Conservation (phyloP, 257 asterid genomes). For the Echites panduratus region DNA sequence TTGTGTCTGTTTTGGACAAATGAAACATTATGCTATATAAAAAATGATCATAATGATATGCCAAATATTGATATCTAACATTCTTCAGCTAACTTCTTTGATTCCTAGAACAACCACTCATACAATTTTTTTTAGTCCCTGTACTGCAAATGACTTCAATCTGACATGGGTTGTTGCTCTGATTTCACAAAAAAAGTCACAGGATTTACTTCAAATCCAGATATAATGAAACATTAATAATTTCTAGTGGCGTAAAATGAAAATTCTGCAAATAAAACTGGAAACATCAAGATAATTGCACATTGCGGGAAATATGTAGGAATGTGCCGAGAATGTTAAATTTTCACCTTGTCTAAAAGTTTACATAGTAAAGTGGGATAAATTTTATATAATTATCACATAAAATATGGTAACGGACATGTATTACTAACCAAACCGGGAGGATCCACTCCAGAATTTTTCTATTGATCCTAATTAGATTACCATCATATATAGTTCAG, state of each 20-base stretch:
- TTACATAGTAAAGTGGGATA: no score
- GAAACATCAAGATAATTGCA: background rate
- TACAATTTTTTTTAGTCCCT: background rate
- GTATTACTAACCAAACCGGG: background rate
- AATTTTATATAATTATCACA: no score
- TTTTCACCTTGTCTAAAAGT: no score
- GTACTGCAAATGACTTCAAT: background rate
- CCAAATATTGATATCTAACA: background rate
- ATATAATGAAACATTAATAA: background rate
- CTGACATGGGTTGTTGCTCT: background rate
- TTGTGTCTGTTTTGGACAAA: background rate
- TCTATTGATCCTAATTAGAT: background rate
- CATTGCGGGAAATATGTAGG: background rate
- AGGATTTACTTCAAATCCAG: background rate
- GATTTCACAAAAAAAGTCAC: background rate
- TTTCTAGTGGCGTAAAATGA: background rate
- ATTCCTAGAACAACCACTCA: background rate
- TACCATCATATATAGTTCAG: background rate
- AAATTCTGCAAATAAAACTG: background rate
- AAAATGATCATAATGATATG: background rate
- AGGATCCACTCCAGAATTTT: background rate
- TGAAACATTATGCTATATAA: background rate
- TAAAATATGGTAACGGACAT: background rate
- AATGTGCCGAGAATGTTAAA: background rate
- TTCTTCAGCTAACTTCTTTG: slow-evolving; percentile 4